A percentile compares a stretch with the other conserved stretches of the same genome.
Evolutionary conservation across 768 basidiomycete genomes (phyloP).

Genomic region (Ramaria sp.): DNA sequence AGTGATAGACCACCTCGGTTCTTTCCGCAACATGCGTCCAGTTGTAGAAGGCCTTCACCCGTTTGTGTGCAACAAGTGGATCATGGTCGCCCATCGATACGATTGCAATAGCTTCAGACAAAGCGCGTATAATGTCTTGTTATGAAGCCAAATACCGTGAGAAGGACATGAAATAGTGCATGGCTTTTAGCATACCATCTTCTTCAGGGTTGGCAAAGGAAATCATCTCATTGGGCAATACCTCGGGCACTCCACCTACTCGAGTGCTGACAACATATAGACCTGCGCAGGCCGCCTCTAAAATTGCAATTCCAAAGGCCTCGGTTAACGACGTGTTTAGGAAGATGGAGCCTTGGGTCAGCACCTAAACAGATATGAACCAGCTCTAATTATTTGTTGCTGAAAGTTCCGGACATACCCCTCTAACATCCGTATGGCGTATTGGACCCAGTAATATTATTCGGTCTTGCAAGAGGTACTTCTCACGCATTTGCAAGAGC

Average conservation of each 20-base stretch:
- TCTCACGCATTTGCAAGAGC: conserved; percentile 91
- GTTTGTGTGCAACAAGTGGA: conserved; percentile 63
- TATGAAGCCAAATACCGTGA: not conserved
- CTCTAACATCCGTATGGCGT: conserved; percentile 69
- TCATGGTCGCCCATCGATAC: conserved; percentile 62
- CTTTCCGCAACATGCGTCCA: conserved; percentile 74
- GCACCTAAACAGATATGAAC: conserved; percentile 40
- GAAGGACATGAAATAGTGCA: not conserved
- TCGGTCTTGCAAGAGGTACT: conserved; percentile 77
- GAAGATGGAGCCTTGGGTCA: conserved; percentile 80
- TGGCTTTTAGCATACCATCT: conserved; percentile 51
- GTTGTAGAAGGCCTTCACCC: conserved; percentile 74
- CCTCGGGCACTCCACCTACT: conserved; percentile 93
- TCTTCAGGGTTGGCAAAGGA: conserved; percentile 91
- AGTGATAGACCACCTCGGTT: conserved; percentile 74
- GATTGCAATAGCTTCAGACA: conserved; percentile 68
- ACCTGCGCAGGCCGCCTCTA: conserved; percentile 93
- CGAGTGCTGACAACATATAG: conserved; percentile 89
- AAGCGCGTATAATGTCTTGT: conserved; percentile 74
- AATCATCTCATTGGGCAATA: conserved; percentile 89
- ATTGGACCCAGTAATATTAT: conserved; percentile 85
- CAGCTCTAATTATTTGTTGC: not conserved
- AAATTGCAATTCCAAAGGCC: conserved; percentile 92
- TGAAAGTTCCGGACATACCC: conserved; percentile 35
- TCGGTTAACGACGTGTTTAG: conserved; percentile 95